phyloP scores from a whole-genome alignment of 1,139 yeast genomes.

The Geotrichum carabidarum region DNA sequence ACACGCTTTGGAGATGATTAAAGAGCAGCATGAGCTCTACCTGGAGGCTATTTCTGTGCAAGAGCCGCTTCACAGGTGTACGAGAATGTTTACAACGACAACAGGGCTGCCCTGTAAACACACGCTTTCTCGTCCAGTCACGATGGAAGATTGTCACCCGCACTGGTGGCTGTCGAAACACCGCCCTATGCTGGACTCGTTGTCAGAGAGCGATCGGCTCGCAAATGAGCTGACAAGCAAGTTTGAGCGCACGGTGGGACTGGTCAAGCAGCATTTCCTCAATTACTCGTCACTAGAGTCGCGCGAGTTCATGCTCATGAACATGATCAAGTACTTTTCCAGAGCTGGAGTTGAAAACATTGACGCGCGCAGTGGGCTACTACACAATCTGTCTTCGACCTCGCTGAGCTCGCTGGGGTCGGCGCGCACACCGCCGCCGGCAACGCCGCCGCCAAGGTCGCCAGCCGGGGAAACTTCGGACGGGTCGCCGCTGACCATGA shows the following conservation, averaged over 20 bases:
- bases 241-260: conserved; percentile 17
- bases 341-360: conserved; percentile 11
- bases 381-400: not conserved
- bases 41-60: conserved; percentile 15
- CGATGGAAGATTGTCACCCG: conserved; percentile 19
- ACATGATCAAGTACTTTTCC: conserved; percentile 14
- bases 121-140: conserved; percentile 19
- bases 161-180: conserved; percentile 20
- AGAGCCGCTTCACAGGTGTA: conserved; percentile 17
- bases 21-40: conserved; percentile 20
- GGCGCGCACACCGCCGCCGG: not conserved
- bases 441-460: not conserved
- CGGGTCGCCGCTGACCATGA: not conserved
- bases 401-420: conserved; percentile 5
- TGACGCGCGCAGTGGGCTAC: not conserved
- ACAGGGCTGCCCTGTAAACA: conserved; percentile 21
- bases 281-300: conserved; percentile 14
- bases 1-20: conserved; percentile 19
- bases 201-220: conserved; percentile 17
- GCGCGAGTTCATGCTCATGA: conserved; percentile 15
- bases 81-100: conserved; percentile 20
- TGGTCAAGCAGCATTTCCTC: conserved; percentile 18
- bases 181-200: conserved; percentile 6
- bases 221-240: conserved; percentile 15
- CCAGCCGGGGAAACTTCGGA: not conserved